Evolutionary conservation across 129 eudicot species (phyloP), one percentile per base, ranked within the genome.

Genomic region (Pittosporum tobira): DNA sequence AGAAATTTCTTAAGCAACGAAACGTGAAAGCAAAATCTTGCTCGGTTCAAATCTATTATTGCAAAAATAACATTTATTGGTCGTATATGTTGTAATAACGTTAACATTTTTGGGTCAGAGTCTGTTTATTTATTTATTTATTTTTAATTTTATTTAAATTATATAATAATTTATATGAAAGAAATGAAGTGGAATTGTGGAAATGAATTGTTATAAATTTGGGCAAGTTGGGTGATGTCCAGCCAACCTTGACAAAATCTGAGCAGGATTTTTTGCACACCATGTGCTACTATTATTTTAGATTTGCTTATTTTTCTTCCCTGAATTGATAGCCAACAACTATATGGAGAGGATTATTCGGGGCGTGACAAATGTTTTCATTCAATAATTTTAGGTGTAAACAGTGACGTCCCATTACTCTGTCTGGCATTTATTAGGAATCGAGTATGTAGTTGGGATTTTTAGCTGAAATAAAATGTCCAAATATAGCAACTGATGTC

Each of bases 331-430:
- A 42, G 38, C 64, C 20, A 24, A 20, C 20, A 24, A 20, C 25
- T 26, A 3, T 11, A 60, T 12, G 11, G 51, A 26, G 44, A 38
- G 23, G 37, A 13, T 26, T 15, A 10, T 10, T 18, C 34, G 62
- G 10, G 16, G 30, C 19, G 16, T 24, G 37, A 42, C 54, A 34
- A 37, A 30, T 12, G 16, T 29, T 10, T 22, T 14, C 38, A 61
- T 51, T 62, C 11, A 55, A 53, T 64, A 58, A 14, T 1, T 55
- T 24, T 71, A 56, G 75, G 69, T 70, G 48, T 53, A 38, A 62
- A 70, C 48, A 61, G 26, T 42, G 58, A 45, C 74, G 44, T 29
- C 38, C 53, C 63, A 43, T 69, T 42, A 61, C 16, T 61, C 40
- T 29, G 25, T 34, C 27, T 31, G 6, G 37, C 68, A 63, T 50